Percentiles rank a stretch among this genome's conserved stretches.
Evolutionary conservation across 202 grass and related monocot species (phyloP).

Genomic region (Hordeum pubiflorum): DNA sequence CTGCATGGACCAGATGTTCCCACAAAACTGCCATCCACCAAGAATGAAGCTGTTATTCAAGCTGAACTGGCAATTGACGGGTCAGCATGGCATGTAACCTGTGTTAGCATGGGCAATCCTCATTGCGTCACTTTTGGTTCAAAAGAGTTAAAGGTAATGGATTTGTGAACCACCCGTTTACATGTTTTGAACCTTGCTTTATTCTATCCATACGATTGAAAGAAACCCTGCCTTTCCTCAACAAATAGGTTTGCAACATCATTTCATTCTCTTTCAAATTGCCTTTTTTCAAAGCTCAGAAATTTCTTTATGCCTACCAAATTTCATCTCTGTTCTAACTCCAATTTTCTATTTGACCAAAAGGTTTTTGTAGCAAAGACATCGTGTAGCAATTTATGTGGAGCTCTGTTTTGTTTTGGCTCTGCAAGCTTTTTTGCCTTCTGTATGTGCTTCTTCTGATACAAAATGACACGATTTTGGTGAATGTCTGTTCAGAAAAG

Average conservation of each 20-base stretch:
- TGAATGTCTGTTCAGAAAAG: background rate
- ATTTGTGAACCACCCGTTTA: background rate
- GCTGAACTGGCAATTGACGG: conserved; percentile 71
- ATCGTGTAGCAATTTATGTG: background rate
- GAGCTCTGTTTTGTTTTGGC: background rate
- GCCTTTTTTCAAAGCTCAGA: background rate
- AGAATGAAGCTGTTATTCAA: conserved; percentile 61
- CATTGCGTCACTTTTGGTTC: conserved; percentile 92
- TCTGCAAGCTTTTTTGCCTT: background rate
- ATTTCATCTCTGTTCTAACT: background rate
- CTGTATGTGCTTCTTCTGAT: background rate
- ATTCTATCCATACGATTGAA: background rate
- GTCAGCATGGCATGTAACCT: conserved; percentile 77
- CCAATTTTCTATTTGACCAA: background rate
- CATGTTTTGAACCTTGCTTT: background rate
- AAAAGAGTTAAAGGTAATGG: conserved; percentile 51
- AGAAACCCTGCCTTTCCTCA: background rate
- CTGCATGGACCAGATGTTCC: conserved; percentile 67
- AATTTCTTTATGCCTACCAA: background rate
- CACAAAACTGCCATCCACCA: conserved; percentile 64
- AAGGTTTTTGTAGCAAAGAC: background rate
- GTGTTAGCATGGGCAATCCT: conserved; percentile 99
- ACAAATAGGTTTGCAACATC: background rate
- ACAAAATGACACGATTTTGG: background rate
- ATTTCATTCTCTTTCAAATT: background rate